These are phyloP conservation scores for Orbilia ellipsospora DNA, from an alignment of 2,329 filamentous ascomycete genomes.

Conservation along the genomic window DNA sequence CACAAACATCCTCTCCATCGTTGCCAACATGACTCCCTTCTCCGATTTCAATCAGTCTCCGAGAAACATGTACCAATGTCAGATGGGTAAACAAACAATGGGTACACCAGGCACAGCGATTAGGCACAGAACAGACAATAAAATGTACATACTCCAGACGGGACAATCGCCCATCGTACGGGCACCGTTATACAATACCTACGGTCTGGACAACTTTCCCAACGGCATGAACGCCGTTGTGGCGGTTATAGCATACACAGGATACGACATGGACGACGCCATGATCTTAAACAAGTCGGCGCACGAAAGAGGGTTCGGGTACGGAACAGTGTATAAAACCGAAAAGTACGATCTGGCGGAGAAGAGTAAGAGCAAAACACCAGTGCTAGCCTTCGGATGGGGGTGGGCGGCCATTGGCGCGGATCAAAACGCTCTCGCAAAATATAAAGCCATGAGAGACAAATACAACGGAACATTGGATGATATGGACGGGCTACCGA, in stretches of 20 bases:
- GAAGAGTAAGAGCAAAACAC: constrained; percentile 47
- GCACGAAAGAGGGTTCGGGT: constrained; percentile 92
- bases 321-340: constrained; percentile 97
- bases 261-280: constrained; percentile 99
- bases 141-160: constrained; percentile 91
- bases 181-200: constrained; percentile 91
- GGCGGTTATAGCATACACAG: constrained; percentile 97
- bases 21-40: constrained; percentile 98
- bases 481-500: constrained; percentile 87
- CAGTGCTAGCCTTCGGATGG: constrained; percentile 49
- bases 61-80: constrained; percentile 98
- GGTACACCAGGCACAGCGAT: constrained; percentile 90
- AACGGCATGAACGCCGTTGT: constrained; percentile 96
- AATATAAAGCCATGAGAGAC: constrained; percentile 49
- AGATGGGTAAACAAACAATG: constrained; percentile 99
- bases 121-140: constrained; percentile 93
- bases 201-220: constrained; percentile 97
- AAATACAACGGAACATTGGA: constrained; percentile 50
- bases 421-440: constrained; percentile 32
- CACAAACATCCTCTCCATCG: constrained; percentile 95
- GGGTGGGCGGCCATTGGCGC: constrained; percentile 53
- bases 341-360: constrained; percentile 82
- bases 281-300: constrained; percentile 99
- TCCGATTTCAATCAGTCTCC: constrained; percentile 99
- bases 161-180: constrained; percentile 95